Evolutionary conservation across 805 yeast species (phyloP), one percentile per base, ranked within the genome.

Genomic region (Pichia gijzeniarum): DNA sequence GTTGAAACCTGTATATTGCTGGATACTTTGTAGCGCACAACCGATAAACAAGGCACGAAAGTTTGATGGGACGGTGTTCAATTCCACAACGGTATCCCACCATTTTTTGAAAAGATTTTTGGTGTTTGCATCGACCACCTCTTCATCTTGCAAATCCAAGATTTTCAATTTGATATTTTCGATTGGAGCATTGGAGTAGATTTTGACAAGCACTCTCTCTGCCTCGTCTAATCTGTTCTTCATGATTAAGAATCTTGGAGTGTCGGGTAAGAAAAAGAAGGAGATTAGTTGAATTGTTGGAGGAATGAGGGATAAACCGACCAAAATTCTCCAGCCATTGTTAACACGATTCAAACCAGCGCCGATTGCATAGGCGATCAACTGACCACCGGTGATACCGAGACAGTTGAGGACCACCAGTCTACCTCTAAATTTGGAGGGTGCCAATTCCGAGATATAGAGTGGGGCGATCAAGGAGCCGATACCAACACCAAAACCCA

Each of bases 401-500:
- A 91, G 68, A 48, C 90, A 88, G 64, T 90, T 89, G 47, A 90
- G 75, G 6, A 90, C 87, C 31, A 95, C 93, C 44, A 91, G 73
- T 51, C 98, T 74, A 45, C 98, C 98, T 62, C 99, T 77, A 62
- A 86, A 87, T 62, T 81, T 78, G 14, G 93, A 77, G 25, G 99
- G 98, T 3, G 97, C 95, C 62, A 90, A 76, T 64, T 91, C 99
- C 45, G 88, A 73, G 50, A 91, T 85, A 72, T 89, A 90, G 47
- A 91, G 71, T 1, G 99, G 99, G n/a, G 98, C 88, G 45, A 88
- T 83, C 44, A 91, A 70, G 2, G 97, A 89, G 1, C 97, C 98
- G 45, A 86, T 76, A 54, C 99, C 99, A 22, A 91, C 97, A 56
- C 96, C 98, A 64, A 86, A 85, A 16, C 99, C 99, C 83, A 93